Evolutionary conservation across 768 basidiomycete genomes (phyloP).

Genomic region (Amyloporia xantha): DNA sequence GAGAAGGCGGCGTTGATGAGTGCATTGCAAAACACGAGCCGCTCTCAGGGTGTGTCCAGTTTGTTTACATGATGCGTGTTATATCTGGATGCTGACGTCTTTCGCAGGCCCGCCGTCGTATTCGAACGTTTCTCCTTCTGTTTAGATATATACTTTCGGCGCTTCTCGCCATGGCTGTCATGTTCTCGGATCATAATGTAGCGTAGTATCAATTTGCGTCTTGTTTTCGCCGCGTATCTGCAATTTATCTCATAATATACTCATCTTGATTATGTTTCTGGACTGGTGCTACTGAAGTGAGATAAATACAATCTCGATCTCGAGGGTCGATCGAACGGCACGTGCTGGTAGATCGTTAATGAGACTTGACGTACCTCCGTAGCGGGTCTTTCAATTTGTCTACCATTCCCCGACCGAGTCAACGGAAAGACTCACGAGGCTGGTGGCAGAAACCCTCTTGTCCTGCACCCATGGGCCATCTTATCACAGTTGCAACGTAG

Average conservation of each 20-base stretch:
- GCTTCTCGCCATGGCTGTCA: too few species aligned
- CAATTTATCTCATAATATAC: too few species aligned
- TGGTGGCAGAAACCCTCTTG: too few species aligned
- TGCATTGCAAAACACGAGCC: constrained; percentile 52
- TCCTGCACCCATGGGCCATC: constrained; percentile 80
- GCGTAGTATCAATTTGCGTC: not conserved
- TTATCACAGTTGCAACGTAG: constrained; percentile 86
- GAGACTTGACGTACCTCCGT: too few species aligned
- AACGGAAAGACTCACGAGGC: too few species aligned
- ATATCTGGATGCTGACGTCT: not conserved
- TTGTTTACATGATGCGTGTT: not conserved
- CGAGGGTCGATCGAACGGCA: not conserved
- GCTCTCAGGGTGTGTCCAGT: constrained; percentile 45
- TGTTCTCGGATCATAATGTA: not conserved
- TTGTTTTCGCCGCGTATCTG: too few species aligned
- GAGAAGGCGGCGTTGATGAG: constrained; percentile 57
- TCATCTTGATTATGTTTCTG: too few species aligned
- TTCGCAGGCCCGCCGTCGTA: constrained; percentile 17
- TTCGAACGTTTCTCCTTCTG: constrained; percentile 8
- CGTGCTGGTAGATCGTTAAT: not conserved
- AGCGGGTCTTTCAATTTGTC: too few species aligned
- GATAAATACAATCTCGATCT: too few species aligned
- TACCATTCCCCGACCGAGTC: too few species aligned
- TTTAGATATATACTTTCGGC: too few species aligned
- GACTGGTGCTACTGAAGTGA: too few species aligned